phyloP scores from a whole-genome alignment of 371 early-diverging fungal genomes.

The Coemansia sp. region DNA sequence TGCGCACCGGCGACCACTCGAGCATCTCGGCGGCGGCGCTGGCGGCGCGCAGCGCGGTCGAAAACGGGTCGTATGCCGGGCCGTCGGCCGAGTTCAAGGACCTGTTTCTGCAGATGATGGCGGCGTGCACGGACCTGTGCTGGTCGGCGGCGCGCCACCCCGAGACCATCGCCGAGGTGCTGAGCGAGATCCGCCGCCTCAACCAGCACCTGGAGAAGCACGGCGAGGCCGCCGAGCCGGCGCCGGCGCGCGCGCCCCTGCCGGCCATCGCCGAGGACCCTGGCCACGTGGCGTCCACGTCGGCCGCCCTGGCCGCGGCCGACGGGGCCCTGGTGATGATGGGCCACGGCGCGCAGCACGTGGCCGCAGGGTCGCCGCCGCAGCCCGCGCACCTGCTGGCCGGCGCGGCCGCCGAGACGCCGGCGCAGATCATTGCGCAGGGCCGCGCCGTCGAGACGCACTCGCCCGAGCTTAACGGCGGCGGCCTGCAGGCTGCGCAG shows the following conservation, averaged over 20 bases:
- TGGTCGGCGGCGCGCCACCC: conserved; percentile 48
- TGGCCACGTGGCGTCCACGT: background rate
- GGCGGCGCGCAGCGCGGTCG: conserved; percentile 33
- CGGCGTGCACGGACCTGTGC: conserved; percentile 45
- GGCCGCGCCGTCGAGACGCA: conserved; percentile 16
- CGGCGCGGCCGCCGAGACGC: conserved; percentile 18
- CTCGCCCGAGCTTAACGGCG: conserved; percentile 41
- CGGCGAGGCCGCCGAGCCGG: background rate
- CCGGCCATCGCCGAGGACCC: conserved; percentile 24
- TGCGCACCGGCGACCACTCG: conserved; percentile 39
- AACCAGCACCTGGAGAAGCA: conserved; percentile 37
- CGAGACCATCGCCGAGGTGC: conserved; percentile 37
- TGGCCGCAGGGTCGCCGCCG: conserved; percentile 7
- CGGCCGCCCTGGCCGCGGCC: background rate
- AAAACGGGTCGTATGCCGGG: conserved; percentile 27
- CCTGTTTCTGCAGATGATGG: conserved; percentile 43
- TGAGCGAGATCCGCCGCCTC: conserved; percentile 46
- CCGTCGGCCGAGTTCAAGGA: conserved; percentile 44
- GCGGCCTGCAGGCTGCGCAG: conserved; percentile 2
- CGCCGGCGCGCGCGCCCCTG: conserved; percentile 1
- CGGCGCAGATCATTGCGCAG: conserved; percentile 39
- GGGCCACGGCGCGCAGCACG: conserved; percentile 3
- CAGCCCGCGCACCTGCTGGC: conserved; percentile 26
- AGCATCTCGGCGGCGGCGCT: conserved; percentile 35
- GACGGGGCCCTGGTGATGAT: conserved; percentile 36